Evolutionary conservation across 2,329 filamentous ascomycete genomes (phyloP).

Genomic region (Tolypocladium album): DNA sequence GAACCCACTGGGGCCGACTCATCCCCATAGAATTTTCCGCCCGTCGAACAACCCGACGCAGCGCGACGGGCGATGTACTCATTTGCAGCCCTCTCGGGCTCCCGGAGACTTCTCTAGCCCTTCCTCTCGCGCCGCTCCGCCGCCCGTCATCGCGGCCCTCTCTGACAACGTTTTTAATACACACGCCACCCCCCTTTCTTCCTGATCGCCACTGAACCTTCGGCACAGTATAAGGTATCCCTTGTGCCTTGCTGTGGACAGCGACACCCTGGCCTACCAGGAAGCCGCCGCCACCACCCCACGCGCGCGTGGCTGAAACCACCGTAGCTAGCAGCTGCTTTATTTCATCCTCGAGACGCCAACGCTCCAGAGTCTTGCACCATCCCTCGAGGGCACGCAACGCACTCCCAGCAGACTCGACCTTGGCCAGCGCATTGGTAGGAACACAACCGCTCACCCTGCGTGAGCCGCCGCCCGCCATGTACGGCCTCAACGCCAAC

Average conservation of each 20-base stretch:
- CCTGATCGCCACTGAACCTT: too few species aligned
- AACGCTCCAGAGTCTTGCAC: not conserved
- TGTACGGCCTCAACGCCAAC: constrained; percentile 23
- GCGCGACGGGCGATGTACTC: too few species aligned
- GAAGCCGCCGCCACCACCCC: not conserved
- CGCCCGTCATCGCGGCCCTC: not conserved
- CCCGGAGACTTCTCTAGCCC: not conserved
- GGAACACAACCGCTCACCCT: not conserved
- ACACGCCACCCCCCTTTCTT: not conserved
- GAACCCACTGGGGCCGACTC: not conserved
- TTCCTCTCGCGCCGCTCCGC: not conserved
- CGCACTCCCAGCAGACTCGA: not conserved
- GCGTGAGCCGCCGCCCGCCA: constrained; percentile 3
- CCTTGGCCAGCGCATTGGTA: not conserved
- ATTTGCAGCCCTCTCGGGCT: not conserved
- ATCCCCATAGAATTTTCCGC: not conserved
- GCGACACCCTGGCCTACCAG: not conserved
- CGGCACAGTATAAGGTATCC: not conserved
- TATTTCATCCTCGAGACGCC: not conserved
- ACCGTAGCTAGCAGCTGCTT: not conserved
- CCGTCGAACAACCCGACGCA: not conserved
- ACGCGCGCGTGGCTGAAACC: not conserved
- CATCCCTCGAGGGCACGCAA: not conserved
- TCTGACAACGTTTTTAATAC: not conserved
- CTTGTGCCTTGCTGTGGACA: not conserved